phyloP scores from a whole-genome alignment of 768 basidiomycete genomes.

The Auricularia auricula-judae region DNA sequence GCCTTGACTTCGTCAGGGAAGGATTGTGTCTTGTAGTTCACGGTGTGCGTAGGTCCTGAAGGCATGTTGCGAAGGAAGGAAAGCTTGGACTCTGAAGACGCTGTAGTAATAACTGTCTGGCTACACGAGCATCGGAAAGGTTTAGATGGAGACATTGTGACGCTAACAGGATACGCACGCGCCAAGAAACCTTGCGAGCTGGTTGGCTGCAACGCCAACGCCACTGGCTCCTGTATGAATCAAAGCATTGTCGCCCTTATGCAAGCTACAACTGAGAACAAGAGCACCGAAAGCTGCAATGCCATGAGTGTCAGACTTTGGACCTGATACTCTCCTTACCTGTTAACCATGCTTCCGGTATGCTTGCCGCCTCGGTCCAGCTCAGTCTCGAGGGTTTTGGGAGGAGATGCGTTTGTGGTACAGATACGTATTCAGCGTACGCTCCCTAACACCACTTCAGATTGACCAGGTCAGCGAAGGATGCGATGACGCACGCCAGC shows the following conservation, averaged over 20 bases:
- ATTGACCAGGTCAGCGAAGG: not conserved
- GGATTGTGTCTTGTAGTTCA: conserved; percentile 25
- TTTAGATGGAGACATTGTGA: not conserved
- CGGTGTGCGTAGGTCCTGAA: conserved; percentile 14
- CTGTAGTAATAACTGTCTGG: conserved; percentile 23
- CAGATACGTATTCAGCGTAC: conserved; percentile 60
- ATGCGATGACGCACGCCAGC: conserved; percentile 18
- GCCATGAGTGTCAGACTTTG: no score
- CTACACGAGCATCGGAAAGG: conserved; percentile 8
- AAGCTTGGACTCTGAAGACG: conserved; percentile 25
- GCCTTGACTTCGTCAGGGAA: conserved; percentile 24
- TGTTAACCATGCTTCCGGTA: conserved; percentile 34
- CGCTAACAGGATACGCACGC: not conserved
- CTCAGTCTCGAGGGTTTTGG: conserved; percentile 25
- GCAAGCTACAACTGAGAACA: conserved; percentile 25
- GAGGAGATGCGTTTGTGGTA: conserved; percentile 10
- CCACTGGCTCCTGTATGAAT: conserved; percentile 32
- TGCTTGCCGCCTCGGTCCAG: conserved; percentile 28
- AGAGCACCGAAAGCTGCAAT: conserved; percentile 25
- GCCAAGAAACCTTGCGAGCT: conserved; percentile 18
- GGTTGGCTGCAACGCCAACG: conserved; percentile 26
- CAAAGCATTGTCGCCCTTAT: conserved; percentile 26
- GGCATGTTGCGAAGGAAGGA: conserved; percentile 14
- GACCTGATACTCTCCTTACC: conserved; percentile 12
- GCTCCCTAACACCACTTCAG: conserved; percentile 48